Evolutionary conservation across 2,329 filamentous ascomycete genomes (phyloP).

Genomic region (Ceratocystis destructans): DNA sequence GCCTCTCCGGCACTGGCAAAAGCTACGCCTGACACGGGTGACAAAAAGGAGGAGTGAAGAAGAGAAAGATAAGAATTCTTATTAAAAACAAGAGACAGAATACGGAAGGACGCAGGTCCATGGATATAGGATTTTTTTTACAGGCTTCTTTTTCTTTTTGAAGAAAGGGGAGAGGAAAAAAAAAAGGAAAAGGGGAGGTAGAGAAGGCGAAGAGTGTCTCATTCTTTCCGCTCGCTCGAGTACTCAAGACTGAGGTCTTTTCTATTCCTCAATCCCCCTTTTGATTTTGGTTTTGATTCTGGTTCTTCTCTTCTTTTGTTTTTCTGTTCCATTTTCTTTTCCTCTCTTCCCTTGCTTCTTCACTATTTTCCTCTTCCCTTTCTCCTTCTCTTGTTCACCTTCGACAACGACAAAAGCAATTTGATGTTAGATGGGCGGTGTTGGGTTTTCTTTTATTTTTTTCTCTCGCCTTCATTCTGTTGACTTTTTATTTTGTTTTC

Average conservation of each 20-base stretch:
- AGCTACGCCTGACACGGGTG: constrained; percentile 39
- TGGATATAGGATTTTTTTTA: background rate
- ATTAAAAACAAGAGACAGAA: background rate
- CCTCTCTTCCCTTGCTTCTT: background rate
- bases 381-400: background rate
- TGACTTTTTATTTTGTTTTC: constrained; percentile 26
- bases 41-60: constrained; percentile 30
- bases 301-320: background rate
- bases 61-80: background rate
- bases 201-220: too few species aligned
- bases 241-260: background rate
- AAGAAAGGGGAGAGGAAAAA: background rate
- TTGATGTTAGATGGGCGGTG: constrained; percentile 16
- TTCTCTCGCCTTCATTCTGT: constrained; percentile 22
- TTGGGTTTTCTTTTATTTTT: constrained; percentile 12
- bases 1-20: constrained; percentile 54
- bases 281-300: background rate
- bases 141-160: background rate
- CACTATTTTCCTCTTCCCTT: background rate
- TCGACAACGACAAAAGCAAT: constrained; percentile 10
- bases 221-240: background rate
- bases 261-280: background rate
- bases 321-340: background rate
- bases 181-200: background rate
- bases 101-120: background rate